Base-by-base conservation (phyloP, 768 basidiomycete genomes). In the Mrakia gelida region DNA sequence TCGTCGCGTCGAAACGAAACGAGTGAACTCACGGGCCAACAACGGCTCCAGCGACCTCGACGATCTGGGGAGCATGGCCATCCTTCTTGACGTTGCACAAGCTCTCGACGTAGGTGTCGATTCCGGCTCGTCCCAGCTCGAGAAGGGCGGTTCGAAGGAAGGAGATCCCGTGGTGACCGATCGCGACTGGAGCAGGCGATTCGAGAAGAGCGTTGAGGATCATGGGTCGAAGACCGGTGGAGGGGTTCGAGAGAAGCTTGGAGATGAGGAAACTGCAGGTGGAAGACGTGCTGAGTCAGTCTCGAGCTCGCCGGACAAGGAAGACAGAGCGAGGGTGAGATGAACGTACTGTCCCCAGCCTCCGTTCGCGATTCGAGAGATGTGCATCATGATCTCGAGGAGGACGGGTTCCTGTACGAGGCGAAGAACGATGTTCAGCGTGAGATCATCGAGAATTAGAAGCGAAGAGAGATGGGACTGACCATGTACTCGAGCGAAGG, bases 341-440 rank as follows among this genome's bases (percentile, higher is more conserved):
- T 3, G 7, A 23, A 81, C 82, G 81, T 72, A 84, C 83, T 83
- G 83, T 49, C 83, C 83, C 73, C 80, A 84, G 43, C 82, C 82
- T 49, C 82, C 82, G 78, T 84, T 84, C 34, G 82, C 82, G 65
- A 84, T 79, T 13, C 76, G 77, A 38, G 82, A 78, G 79, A 84
- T 81, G 62, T 81, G 77, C 16, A 61, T 77, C 67, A 82, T 71
- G 68, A 84, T 80, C 82, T 84, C 83, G 34, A 74, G 41, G 65
- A 81, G 81, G 70, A 81, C 82, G 34, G 83, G 83, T 23, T 83
- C 78, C 81, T 82, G 38, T 41, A 13, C 54, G 21, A 62, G 26
- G 56, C 38, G 45, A 26, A 59, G 2, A 59, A 11, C 7, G 52
- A 26, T 30, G 21, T 26, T 52, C 30, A 56, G 52, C 45, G 61